These are phyloP conservation scores for Mortierella sp. DNA, from an alignment of 371 early-diverging fungal species.

Conservation along the genomic window DNA sequence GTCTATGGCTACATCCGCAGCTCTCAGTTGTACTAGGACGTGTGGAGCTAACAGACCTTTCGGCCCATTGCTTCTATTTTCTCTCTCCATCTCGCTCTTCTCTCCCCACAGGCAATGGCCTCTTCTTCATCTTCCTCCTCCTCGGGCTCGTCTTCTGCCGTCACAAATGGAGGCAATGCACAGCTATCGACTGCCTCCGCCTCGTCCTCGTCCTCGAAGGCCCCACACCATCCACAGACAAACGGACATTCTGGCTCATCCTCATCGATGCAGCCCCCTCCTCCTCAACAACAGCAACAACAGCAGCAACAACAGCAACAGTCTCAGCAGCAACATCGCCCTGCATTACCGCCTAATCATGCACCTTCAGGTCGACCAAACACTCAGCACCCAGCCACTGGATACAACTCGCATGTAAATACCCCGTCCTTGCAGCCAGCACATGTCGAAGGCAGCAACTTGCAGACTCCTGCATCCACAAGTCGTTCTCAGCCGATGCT, in stretches of 20 bases:
- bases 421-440: constrained; percentile 12
- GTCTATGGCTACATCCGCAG: no score
- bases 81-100: neutral
- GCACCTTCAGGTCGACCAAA: neutral
- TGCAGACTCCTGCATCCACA: constrained; percentile 7
- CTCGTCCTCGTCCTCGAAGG: neutral
- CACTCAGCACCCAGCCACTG: constrained; percentile 1
- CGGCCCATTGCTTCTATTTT: neutral
- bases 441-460: neutral
- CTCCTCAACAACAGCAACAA: constrained; percentile 8
- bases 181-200: neutral
- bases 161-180: no score
- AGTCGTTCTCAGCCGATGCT: constrained; percentile 17
- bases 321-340: constrained; percentile 5
- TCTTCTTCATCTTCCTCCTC: constrained; percentile 10
- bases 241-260: neutral
- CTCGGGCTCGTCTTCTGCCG: neutral
- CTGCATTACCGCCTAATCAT: neutral
- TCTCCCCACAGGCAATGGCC: constrained; percentile 21
- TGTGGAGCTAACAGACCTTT: neutral
- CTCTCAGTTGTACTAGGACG: neutral
- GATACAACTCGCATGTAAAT: constrained; percentile 13
- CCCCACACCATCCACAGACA: neutral
- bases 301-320: constrained; percentile 17
- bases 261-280: neutral